These are phyloP conservation scores for Elongisporangium undulatum DNA, from an alignment of 352 stramenopile genomes.

Conservation along the genomic window DNA sequence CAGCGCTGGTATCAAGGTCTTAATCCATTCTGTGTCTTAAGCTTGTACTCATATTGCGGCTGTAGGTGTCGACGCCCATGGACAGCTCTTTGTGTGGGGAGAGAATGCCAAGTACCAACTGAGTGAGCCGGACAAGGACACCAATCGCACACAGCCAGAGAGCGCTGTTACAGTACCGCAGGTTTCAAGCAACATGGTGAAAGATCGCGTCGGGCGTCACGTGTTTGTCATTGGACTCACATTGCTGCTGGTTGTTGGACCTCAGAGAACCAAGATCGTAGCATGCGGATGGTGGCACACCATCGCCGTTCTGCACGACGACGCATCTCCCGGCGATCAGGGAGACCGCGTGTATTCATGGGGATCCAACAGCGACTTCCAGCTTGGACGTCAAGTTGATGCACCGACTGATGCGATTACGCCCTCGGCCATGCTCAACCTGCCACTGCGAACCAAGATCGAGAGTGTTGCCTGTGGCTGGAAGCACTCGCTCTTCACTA, in stretches of 20 bases:
- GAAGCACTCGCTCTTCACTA: constrained; percentile 74
- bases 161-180: not conserved
- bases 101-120: constrained; percentile 58
- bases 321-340: not conserved
- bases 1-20: constrained; percentile 41
- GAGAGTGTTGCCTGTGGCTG: constrained; percentile 67
- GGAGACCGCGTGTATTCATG: constrained; percentile 38
- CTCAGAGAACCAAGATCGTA: constrained; percentile 28
- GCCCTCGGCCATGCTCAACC: constrained; percentile 1
- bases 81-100: constrained; percentile 64
- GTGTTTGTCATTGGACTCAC: not conserved
- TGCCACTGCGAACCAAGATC: not conserved
- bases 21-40: not conserved
- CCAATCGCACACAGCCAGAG: not conserved
- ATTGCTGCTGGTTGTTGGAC: not conserved
- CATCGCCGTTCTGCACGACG: constrained; percentile 25
- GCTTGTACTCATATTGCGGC: not conserved
- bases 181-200: not conserved
- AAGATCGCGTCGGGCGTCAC: not conserved
- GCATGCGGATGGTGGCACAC: constrained; percentile 77
- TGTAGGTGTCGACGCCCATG: constrained; percentile 18
- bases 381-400: constrained; percentile 33
- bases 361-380: constrained; percentile 44
- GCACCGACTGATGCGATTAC: not conserved
- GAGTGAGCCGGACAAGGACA: constrained; percentile 4